Conservation (phyloP, 306 rosid genomes). For the Glycine latifolia region DNA sequence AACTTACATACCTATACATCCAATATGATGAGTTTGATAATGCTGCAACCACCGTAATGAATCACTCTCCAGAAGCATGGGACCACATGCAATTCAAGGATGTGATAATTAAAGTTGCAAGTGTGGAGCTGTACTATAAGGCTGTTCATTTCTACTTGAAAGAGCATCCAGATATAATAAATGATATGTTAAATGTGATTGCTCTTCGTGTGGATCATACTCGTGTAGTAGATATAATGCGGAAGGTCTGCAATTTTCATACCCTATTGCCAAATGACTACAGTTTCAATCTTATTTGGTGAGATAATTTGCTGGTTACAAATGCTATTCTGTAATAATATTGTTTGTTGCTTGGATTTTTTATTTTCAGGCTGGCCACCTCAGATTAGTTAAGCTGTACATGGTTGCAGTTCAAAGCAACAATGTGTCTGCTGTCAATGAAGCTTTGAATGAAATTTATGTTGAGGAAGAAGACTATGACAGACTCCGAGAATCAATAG, state of each 20-base stretch:
- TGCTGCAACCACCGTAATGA: slow-evolving; percentile 77
- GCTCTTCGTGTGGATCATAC: slow-evolving; percentile 97
- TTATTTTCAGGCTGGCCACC: too few species aligned
- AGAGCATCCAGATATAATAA: slow-evolving; percentile 71
- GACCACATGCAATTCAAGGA: slow-evolving; percentile 85
- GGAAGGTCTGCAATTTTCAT: slow-evolving; percentile 55
- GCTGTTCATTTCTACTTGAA: too few species aligned
- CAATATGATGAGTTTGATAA: slow-evolving; percentile 52
- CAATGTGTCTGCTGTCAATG: slow-evolving; percentile 93
- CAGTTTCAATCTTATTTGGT: too few species aligned
- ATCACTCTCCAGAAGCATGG: too few species aligned
- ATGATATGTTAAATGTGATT: slow-evolving; percentile 89
- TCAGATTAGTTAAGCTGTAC: slow-evolving; percentile 55
- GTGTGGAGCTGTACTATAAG: slow-evolving; percentile 75
- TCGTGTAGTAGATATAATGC: slow-evolving; percentile 94
- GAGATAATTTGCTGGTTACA: too few species aligned
- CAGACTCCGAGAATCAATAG: slow-evolving; percentile 92
- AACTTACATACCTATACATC: slow-evolving; percentile 84
- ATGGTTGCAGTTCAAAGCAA: slow-evolving; percentile 98
- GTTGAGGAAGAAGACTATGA: slow-evolving; percentile 96
- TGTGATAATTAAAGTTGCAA: slow-evolving; percentile 88
- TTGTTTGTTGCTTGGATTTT: too few species aligned
- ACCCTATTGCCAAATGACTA: too few species aligned
- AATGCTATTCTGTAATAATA: too few species aligned
- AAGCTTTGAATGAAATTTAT: slow-evolving; percentile 90